A percentile compares a stretch with the other conserved stretches of the same genome.
phyloP scores from a whole-genome alignment of 129 eudicot genomes.

The Tagetes erecta region DNA sequence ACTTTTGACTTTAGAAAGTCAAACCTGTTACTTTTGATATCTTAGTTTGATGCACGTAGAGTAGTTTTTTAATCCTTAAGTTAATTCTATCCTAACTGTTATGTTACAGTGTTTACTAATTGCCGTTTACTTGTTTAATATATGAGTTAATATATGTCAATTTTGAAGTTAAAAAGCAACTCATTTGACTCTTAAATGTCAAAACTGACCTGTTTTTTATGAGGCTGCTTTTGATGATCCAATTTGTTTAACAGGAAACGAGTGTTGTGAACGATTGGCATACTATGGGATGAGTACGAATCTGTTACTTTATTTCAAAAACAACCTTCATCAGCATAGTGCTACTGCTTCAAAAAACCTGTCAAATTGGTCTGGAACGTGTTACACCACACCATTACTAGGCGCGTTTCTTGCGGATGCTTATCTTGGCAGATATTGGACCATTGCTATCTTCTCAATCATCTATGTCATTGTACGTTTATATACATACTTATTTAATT shows the following conservation, averaged over 20 bases:
- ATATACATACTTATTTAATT: not conserved
- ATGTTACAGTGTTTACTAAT: not conserved
- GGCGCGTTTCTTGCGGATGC: slow-evolving; percentile 89
- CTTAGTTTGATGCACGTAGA: not conserved
- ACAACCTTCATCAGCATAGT: slow-evolving; percentile 56
- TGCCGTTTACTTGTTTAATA: not conserved
- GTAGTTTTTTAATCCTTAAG: slow-evolving; percentile 10
- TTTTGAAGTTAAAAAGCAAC: slow-evolving; percentile 13
- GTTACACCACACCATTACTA: slow-evolving; percentile 66
- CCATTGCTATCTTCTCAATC: slow-evolving; percentile 77
- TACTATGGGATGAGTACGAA: slow-evolving; percentile 79
- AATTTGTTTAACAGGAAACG: slow-evolving; percentile 52
- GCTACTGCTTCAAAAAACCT: slow-evolving; percentile 71
- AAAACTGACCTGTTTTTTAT: not conserved
- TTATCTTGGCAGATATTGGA: slow-evolving; percentile 83
- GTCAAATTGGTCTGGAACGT: slow-evolving; percentile 79
- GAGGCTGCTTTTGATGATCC: slow-evolving; percentile 16
- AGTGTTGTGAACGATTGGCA: slow-evolving; percentile 89
- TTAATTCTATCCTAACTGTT: not conserved
- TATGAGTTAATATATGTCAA: not conserved
- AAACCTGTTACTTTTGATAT: slow-evolving; percentile 13
- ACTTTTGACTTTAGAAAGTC: slow-evolving; percentile 27
- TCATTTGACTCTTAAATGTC: slow-evolving; percentile 21
- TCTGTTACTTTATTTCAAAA: slow-evolving; percentile 60
- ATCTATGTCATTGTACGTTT: slow-evolving; percentile 66